Base-by-base conservation (phyloP, 2,329 filamentous ascomycete genomes). In the Sarocladiaceae sp. region DNA sequence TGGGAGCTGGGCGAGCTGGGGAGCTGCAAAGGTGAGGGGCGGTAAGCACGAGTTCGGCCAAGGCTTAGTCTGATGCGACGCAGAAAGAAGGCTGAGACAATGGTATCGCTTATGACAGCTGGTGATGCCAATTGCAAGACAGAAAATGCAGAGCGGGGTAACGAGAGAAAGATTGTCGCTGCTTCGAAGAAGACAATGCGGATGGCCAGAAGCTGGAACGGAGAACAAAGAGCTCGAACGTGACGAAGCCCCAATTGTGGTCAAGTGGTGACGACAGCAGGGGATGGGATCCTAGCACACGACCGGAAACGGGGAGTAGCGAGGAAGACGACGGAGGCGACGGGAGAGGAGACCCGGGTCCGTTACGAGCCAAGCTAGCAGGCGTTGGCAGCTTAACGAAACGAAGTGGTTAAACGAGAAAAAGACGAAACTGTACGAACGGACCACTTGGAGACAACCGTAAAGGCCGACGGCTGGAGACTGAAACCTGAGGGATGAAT, bases 1-100 rank as follows among this genome's bases (percentile, higher is more conserved):
- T 43, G 16, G 41, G 11, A 26, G 35, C 47, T 10, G 47, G 47
- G 39, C 47, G 32, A 31, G 44, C 35, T 29, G 47, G 40, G 11
- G 40, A 46, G 39, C 47, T 48, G 23, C 43, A 39, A 18, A 39
- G 16, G n/a, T 12, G 33, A 37, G 5, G 32, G 33, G 32, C 33
- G 33, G 33, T 35, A 34, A 44, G 42, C 35, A 33, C 33, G 31
- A 34, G 32, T 6, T n/a, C 32, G n/a, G n/a, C n/a, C n/a, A n/a
- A n/a, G n/a, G n/a, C n/a, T n/a, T n/a, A n/a, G n/a, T n/a, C n/a
- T n/a, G n/a, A n/a, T n/a, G n/a, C n/a, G n/a, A 44, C 35, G 42
- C 42, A 44, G 35, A 29, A 31, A 44, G 29, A 44, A 39, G 37
- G 23, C 37, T 41, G 37, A 41, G 37, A 41, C 37, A 45, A 21